A percentile compares a stretch with the other conserved stretches of the same genome.
Evolutionary conservation across 805 yeast species (phyloP).

Genomic region (Zygosaccharomyces kombuchaensis): DNA sequence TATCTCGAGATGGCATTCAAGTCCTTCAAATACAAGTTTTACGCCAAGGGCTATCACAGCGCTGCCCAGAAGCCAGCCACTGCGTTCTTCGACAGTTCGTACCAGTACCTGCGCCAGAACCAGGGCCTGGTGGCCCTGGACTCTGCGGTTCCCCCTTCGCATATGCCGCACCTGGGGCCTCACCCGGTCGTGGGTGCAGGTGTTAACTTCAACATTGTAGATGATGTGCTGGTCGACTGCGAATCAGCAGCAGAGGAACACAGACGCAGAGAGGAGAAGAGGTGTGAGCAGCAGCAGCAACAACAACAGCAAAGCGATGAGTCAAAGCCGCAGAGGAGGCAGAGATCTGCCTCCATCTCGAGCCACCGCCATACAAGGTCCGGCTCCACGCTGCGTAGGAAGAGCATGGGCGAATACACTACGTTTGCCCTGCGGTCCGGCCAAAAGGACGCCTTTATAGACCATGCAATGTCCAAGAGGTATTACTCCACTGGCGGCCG

Average conservation of each 20-base stretch:
- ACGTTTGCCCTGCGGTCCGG: conserved; percentile 9
- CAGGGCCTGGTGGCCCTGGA: conserved; percentile 33
- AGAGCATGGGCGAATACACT: conserved; percentile 11
- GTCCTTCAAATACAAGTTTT: conserved; percentile 38
- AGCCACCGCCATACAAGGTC: conserved; percentile 3
- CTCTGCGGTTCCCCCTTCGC: conserved; percentile 18
- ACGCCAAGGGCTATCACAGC: conserved; percentile 37
- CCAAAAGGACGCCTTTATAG: conserved; percentile 16
- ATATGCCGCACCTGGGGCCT: conserved; percentile 27
- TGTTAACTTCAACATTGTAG: conserved; percentile 31
- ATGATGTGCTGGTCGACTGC: conserved; percentile 20
- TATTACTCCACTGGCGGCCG: conserved; percentile 16
- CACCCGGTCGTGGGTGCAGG: conserved; percentile 38
- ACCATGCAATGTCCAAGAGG: conserved; percentile 17
- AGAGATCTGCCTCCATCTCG: conserved; percentile 2
- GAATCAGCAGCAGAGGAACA: conserved; percentile 7
- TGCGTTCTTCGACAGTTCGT: conserved; percentile 40
- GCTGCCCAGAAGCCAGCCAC: conserved; percentile 33
- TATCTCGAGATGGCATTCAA: conserved; percentile 36
- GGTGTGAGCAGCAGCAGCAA: not conserved
- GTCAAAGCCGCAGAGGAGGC: conserved; percentile 1
- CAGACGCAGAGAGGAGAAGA: conserved; percentile 1
- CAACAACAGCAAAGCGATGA: not conserved
- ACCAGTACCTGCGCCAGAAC: conserved; percentile 38
- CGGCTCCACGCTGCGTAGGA: conserved; percentile 11